Conservation (phyloP, 345 rosid species). For the Eutrema yunnanense region DNA sequence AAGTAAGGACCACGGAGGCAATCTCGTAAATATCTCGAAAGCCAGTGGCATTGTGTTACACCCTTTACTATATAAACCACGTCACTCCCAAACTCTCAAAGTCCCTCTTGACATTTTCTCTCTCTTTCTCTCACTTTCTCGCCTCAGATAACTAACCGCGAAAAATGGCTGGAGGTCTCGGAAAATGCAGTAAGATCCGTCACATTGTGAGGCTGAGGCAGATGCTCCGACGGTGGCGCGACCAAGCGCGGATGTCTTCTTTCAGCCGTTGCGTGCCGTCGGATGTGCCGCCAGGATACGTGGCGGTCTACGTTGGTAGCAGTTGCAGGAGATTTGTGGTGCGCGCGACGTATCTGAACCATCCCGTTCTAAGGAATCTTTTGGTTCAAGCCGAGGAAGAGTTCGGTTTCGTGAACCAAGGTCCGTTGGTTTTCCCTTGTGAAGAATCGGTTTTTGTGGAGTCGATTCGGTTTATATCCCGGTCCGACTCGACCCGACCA, state of each 20-base stretch:
- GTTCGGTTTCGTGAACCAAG: constrained; percentile 76
- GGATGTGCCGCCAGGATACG: constrained; percentile 90
- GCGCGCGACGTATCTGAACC: constrained; percentile 85
- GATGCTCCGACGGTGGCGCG: constrained; percentile 80
- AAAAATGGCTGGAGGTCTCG: constrained; percentile 58
- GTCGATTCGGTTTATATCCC: constrained; percentile 55
- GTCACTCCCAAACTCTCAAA: background rate
- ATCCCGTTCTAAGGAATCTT: constrained; percentile 66
- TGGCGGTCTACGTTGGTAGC: constrained; percentile 73
- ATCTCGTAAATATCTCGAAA: constrained; percentile 39
- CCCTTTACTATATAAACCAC: constrained; percentile 37
- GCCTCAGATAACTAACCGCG: background rate
- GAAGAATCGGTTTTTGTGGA: constrained; percentile 85
- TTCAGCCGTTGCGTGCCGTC: constrained; percentile 41
- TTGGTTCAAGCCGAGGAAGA: constrained; percentile 78
- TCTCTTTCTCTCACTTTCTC: background rate
- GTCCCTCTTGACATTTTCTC: constrained; percentile 29
- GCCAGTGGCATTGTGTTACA: constrained; percentile 24
- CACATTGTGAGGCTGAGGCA: constrained; percentile 89
- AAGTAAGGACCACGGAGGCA: constrained; percentile 8
- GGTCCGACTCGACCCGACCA: constrained; percentile 46
- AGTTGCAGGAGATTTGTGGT: constrained; percentile 73
- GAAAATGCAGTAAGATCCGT: constrained; percentile 86
- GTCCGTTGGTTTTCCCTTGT: constrained; percentile 83
- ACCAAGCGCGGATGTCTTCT: constrained; percentile 65